Evolutionary conservation across 345 rosid species (phyloP), one percentile per base, ranked within the genome.

Genomic region (Salix exigua): DNA sequence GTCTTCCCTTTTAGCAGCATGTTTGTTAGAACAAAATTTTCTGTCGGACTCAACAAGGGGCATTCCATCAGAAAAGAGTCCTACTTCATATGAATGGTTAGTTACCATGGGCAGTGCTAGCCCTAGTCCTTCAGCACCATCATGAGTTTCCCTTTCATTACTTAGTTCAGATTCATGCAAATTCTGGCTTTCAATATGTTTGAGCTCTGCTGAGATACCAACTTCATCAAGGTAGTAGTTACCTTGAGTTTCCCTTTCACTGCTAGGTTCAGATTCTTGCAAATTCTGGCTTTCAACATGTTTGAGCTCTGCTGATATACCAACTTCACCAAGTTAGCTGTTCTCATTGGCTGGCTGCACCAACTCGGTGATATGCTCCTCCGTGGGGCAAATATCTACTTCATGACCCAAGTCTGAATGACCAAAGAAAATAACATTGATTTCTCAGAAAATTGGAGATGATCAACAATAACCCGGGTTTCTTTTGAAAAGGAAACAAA

Each of bases 331-430:
- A 23, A 25, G 44, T 11, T 5, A 67, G 69, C 68, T 62, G 69
- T 38, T 51, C 40, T 70, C 65, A 38, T 72, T 37, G 33, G 37
- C 67, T 33, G 44, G 81, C 81, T 74, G 58, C 50, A 67, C 14
- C 19, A 70, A 65, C 35, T 65, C 63, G 25, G 62, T 30, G n/a
- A 1, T 12, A 68, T 26, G 78, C 67, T 48, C 60, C 73, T 68
- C 73, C 12, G 48, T 31, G 38, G 76, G 17, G 25, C 4, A 28
- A 23, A 23, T 53, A 64, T 28, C 73, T 30, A 2, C 55, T 64
- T 70, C 67, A 26, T 74, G 62, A 61, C 23, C 60, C 7, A 65
- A 6, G 31, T 77, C 64, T 69, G 66, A 48, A 65, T 71, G 73
- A 62, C 9, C 48, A 18, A 13, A 33, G 13, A 35, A 37, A 55